Percentiles rank a stretch among this genome's conserved stretches.
These are phyloP conservation scores for Prototheca wickerhamii DNA, from an alignment of 163 green algal species.

Conservation along the genomic window DNA sequence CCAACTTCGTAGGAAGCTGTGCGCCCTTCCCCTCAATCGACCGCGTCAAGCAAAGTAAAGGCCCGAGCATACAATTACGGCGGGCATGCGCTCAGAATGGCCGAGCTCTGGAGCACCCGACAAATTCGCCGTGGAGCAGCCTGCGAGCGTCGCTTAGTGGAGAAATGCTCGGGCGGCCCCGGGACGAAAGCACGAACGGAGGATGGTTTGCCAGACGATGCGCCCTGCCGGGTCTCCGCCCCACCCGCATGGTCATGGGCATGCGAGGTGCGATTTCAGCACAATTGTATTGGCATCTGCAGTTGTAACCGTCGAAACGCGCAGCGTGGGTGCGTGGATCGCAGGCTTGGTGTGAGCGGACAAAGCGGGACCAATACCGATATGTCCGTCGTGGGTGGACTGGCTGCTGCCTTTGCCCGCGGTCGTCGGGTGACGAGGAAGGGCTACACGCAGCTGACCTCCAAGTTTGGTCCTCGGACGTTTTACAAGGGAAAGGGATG, in stretches of 20 bases:
- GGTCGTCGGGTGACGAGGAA: constrained; percentile 28
- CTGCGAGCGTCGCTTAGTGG: background rate
- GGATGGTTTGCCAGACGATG: background rate
- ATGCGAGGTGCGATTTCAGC: background rate
- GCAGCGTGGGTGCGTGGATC: background rate
- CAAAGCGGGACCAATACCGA: background rate
- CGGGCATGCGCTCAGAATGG: background rate
- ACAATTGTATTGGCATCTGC: background rate
- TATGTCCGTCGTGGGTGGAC: constrained; percentile 16
- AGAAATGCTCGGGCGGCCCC: background rate
- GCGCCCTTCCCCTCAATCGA: no score
- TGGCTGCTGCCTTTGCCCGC: constrained; percentile 14
- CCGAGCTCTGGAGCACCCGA: no score
- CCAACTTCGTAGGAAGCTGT: no score
- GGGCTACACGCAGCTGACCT: constrained; percentile 42
- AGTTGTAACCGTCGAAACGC: no score
- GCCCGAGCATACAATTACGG: no score
- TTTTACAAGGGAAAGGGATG: constrained; percentile 70
- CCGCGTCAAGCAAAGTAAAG: no score
- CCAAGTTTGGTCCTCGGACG: constrained; percentile 41
- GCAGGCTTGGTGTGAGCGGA: background rate
- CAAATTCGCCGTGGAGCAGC: no score
- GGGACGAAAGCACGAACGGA: background rate
- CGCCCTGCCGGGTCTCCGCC: background rate
- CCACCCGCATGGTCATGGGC: background rate